phyloP scores from a whole-genome alignment of 2,329 filamentous ascomycete species.

The Aspergillus fijiensis region DNA sequence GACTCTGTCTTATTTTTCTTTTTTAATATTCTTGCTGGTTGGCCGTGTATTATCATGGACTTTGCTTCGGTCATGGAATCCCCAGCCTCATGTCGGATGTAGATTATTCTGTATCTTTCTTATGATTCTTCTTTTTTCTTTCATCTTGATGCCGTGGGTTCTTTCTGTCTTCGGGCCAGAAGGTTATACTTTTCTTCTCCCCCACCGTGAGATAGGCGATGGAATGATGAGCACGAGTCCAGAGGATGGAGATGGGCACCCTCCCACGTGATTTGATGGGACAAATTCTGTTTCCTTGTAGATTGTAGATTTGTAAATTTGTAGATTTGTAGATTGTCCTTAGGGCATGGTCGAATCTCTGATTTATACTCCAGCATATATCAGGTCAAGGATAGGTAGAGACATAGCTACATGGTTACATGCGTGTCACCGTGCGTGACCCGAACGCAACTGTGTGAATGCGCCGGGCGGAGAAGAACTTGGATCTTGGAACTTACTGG shows the following conservation, averaged over 20 bases:
- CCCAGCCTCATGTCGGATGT: slow-evolving; percentile 5
- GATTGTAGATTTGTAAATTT: background rate
- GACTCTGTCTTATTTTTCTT: background rate
- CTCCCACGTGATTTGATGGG: background rate
- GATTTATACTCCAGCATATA: too few species aligned
- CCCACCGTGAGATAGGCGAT: background rate
- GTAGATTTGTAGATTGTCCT: background rate
- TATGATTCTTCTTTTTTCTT: background rate
- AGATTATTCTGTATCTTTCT: slow-evolving; percentile 1
- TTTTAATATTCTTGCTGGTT: slow-evolving; percentile 1
- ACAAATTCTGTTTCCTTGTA: background rate
- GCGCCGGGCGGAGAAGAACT: background rate
- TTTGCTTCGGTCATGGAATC: background rate
- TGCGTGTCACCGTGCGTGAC: too few species aligned
- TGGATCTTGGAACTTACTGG: too few species aligned
- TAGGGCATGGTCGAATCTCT: too few species aligned
- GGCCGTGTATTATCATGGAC: slow-evolving; percentile 4
- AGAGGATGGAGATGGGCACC: background rate
- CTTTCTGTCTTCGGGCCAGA: background rate
- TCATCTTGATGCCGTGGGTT: background rate
- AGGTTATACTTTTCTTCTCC: background rate
- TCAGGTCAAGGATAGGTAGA: too few species aligned
- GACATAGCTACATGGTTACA: too few species aligned
- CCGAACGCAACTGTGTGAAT: background rate
- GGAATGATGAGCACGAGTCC: background rate